Evolutionary conservation across 441 rosid species (phyloP), one percentile per base, ranked within the genome.

Genomic region (Metrosideros polymorpha): DNA sequence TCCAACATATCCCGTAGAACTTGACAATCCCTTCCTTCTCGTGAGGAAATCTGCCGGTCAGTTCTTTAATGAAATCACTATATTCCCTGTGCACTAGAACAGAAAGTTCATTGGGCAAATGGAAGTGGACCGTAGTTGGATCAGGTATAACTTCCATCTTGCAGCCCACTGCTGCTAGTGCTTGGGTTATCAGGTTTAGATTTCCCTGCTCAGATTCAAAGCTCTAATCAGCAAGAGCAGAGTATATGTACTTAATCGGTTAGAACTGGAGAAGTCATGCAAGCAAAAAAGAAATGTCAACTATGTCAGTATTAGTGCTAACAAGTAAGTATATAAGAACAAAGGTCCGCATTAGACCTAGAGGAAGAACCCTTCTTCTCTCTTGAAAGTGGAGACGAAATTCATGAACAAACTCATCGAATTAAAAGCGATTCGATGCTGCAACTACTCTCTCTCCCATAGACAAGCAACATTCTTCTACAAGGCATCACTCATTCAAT

Each of bases 81-180:
- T 94, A 96, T 84, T 93, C 98, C 91, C 91, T 92, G 93, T 95
- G 97, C 86, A 96, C 94, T 76, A 15, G 96, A 87, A 96, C 93
- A 57, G 97, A 96, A 79, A 98, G 96, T 86, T 92, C 79, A 89
- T 90, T 92, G 17, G 98, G 98, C 83, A 95, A 96, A 91, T 96
- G 99, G 93, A 94, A 98, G 95, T 98, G 98, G 86, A 98, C 98
- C 45, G 99, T 96, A 22, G 95, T 95, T 17, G 98, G 99, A 90
- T 98, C 98, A 84, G 98, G 99, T 90, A 98, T 93, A 87, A 95
- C 98, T 90, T 95, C 94, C 98, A 98, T 93, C 91, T 93, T 85
- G 90, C 96, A 91, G 79, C 97, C 99, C 89, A 98, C 98, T 53
- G 99, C 97, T 45, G 93, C 94, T 92, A 98, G 91, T 42, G 99